Evolutionary conservation across 1,284 basidiomycete genomes (phyloP).

Genomic region (Ganoderma lingzhi): DNA sequence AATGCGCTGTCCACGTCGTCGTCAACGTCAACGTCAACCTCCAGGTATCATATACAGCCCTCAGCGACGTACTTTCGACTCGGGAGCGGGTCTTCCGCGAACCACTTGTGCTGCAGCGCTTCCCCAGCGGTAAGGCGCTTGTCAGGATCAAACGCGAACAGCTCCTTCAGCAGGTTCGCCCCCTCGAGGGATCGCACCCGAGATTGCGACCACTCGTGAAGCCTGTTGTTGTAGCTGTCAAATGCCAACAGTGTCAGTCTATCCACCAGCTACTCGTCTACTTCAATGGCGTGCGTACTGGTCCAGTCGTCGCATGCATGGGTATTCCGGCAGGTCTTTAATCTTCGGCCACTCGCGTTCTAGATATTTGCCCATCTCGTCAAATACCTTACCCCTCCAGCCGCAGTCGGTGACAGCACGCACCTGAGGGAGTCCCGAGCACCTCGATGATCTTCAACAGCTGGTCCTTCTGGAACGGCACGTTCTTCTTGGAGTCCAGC

Average conservation of each 20-base stretch:
- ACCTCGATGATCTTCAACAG: slow-evolving; percentile 95
- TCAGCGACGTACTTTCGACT: slow-evolving; percentile 69
- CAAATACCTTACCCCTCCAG: not conserved
- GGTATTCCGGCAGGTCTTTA: slow-evolving; percentile 89
- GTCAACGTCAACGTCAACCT: no score
- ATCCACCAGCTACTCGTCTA: slow-evolving; percentile 13
- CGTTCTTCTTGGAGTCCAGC: slow-evolving; percentile 90
- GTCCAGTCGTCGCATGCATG: slow-evolving; percentile 84
- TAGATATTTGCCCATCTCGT: slow-evolving; percentile 33
- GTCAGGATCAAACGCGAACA: slow-evolving; percentile 93
- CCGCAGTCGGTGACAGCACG: not conserved
- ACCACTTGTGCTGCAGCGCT: slow-evolving; percentile 85
- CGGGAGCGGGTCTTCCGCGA: slow-evolving; percentile 78
- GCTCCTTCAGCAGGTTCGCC: slow-evolving; percentile 83
- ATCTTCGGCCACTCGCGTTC: slow-evolving; percentile 91
- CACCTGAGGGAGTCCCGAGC: slow-evolving; percentile 76
- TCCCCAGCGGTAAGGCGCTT: slow-evolving; percentile 85
- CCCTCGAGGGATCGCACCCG: slow-evolving; percentile 67
- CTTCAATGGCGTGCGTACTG: slow-evolving; percentile 52
- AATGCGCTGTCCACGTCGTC: slow-evolving; percentile 68
- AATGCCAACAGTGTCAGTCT: not conserved
- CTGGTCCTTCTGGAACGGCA: slow-evolving; percentile 96
- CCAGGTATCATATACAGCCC: no score
- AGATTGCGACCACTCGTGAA: slow-evolving; percentile 82
- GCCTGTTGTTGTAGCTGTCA: slow-evolving; percentile 69